Evolutionary conservation across 2,329 filamentous ascomycete species (phyloP), one percentile per base, ranked within the genome.

Genomic region (Botrytis deweyae): DNA sequence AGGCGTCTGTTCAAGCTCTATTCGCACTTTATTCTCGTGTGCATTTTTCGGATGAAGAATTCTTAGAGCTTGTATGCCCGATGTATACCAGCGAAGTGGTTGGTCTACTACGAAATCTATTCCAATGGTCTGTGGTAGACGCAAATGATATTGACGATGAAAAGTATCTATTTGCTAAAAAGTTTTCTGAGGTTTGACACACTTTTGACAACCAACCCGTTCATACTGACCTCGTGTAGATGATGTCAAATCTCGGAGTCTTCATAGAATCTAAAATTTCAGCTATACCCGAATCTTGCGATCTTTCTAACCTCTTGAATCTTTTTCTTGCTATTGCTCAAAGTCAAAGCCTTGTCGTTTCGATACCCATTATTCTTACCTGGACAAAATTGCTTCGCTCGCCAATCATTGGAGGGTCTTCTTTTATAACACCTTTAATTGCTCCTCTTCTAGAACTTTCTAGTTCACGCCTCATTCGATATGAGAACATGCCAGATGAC

Each of bases 131-230:
- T 7, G 83, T 90, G 18, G 91, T 95, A 62, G 92, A 94, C 76
- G 88, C 93, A 4, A 89, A 93, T 74, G 92, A 97, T 78, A 90
- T 97, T 74, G 93, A 98, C 77, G 94, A 97, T 79, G 91, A 94
- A 80, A 97, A 94, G 81, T 98, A 99, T 81, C 90, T 93, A 72
- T 90, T 98, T 78, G 90, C 93, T 59, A 98, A 98, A 84, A 98
- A 97, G 83, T 89, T 98, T 65, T 94, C 95, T 1, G 96, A 99
- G 88, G 93, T 94, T 86, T 77, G 84, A 78, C 18, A 46, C 22
- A 40, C 49, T 36, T 38, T 65, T 12, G 29, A 71, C 42, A 55
- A 44, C 44, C 25, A 33, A 16, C 42, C 59, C 6, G 42, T 44
- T 62, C 66, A 25, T 66, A 52, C 73, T 78, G 72, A 76, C 64